A percentile compares a stretch with the other conserved stretches of the same genome.
These are phyloP conservation scores for Aspergillus luchuensis DNA, from an alignment of 2,329 filamentous ascomycete genomes.

Conservation along the genomic window DNA sequence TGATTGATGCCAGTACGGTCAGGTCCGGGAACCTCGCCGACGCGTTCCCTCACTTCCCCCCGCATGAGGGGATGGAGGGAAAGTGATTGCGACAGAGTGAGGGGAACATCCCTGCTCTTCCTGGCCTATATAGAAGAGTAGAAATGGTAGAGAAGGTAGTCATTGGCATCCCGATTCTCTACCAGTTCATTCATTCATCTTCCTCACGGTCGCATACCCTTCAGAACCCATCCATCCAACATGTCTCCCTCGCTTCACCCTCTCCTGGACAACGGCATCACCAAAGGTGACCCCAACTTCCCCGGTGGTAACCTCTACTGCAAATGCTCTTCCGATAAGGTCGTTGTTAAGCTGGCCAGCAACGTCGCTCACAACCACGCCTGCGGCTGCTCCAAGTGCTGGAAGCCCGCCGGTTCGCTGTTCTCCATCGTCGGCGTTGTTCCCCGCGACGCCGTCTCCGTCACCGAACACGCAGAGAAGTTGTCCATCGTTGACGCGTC, in stretches of 20 bases:
- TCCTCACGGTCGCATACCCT: neutral
- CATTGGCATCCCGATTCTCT: neutral
- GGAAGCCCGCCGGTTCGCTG: slow-evolving; percentile 65
- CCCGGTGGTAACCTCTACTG: slow-evolving; percentile 64
- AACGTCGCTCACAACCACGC: slow-evolving; percentile 70
- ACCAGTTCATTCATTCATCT: neutral
- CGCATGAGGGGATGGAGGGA: neutral
- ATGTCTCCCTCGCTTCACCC: slow-evolving; percentile 58
- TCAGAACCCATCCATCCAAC: neutral
- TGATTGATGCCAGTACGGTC: neutral
- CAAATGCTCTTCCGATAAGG: slow-evolving; percentile 58
- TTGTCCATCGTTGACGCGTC: slow-evolving; percentile 57
- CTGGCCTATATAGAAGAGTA: neutral
- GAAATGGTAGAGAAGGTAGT: too few relatives aligned
- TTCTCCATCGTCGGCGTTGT: slow-evolving; percentile 67
- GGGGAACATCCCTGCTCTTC: neutral
- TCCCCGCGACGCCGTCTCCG: slow-evolving; percentile 55
- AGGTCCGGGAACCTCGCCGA: neutral
- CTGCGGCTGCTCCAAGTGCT: slow-evolving; percentile 72
- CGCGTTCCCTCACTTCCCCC: neutral
- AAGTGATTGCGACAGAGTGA: too few relatives aligned
- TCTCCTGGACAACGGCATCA: slow-evolving; percentile 62
- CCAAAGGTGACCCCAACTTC: slow-evolving; percentile 57
- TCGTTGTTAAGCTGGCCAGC: slow-evolving; percentile 59
- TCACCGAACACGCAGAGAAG: slow-evolving; percentile 62